Evolutionary conservation across 768 basidiomycete species (phyloP).

Genomic region (Russula dissimulans): DNA sequence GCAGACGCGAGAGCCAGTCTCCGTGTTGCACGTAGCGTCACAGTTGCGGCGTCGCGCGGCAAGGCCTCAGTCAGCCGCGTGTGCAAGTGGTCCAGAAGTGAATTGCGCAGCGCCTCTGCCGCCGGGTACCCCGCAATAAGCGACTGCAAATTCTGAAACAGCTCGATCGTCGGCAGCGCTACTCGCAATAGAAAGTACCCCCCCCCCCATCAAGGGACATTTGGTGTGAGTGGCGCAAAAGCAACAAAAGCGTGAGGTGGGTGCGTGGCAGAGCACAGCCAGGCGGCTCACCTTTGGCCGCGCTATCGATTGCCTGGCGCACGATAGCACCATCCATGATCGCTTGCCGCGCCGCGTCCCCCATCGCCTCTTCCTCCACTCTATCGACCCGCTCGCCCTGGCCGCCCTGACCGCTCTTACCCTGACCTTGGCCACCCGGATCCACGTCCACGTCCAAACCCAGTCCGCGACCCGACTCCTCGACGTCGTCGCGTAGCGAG

Average conservation of each 20-base stretch:
- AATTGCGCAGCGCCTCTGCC: slow-evolving; percentile 29
- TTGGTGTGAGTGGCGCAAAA: not conserved
- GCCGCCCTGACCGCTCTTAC: slow-evolving; percentile 9
- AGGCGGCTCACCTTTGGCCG: slow-evolving; percentile 53
- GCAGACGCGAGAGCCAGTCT: slow-evolving; percentile 6
- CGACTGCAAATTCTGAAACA: slow-evolving; percentile 35
- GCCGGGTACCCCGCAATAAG: slow-evolving; percentile 38
- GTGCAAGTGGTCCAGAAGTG: slow-evolving; percentile 38
- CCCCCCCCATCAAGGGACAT: not conserved
- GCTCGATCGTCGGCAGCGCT: slow-evolving; percentile 34
- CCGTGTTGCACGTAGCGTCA: slow-evolving; percentile 34
- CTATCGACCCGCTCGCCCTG: slow-evolving; percentile 25
- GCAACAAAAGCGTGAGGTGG: not conserved
- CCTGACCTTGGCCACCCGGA: too few relatives aligned
- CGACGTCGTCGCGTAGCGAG: slow-evolving; percentile 16
- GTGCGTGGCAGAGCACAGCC: not conserved
- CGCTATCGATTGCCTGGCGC: slow-evolving; percentile 64
- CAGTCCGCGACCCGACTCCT: too few relatives aligned
- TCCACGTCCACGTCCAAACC: slow-evolving; percentile 20
- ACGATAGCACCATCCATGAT: slow-evolving; percentile 78
- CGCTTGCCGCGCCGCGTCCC: slow-evolving; percentile 47
- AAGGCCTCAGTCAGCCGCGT: slow-evolving; percentile 30
- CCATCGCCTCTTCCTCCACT: slow-evolving; percentile 36
- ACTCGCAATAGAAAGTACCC: not conserved
- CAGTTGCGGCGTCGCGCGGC: slow-evolving; percentile 31